Evolutionary conservation across 345 rosid genomes (phyloP), one percentile per base, ranked within the genome.

Genomic region (Conringia planisiliqua): DNA sequence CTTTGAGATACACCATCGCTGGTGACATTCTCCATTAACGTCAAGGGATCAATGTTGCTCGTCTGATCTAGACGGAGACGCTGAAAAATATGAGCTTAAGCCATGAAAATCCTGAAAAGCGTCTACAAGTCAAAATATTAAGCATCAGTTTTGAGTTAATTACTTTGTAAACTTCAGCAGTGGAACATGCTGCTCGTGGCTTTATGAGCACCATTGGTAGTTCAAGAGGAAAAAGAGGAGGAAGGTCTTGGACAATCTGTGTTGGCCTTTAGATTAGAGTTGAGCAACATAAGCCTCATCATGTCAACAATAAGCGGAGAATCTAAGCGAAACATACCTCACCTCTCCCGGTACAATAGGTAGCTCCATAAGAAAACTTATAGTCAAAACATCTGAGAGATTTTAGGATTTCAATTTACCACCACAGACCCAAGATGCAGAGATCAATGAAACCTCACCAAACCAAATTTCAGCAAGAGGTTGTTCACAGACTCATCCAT

Each of bases 81-180:
- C 97, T 95, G 93, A 65, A 51, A 82, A 68, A 7, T 10, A 58
- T 65, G 71, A 73, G 47, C 12, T 44, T 43, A 20, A 57, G 26
- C 70, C 24, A 80, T 47, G 35, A 50, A 33, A 68, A 26, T 39
- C 27, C 17, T 30, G 12, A 50, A 68, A 68, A 42, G 68, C 7
- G 59, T 38, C 18, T 43, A 58, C 10, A 68, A 61, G 8, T 10
- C 22, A 40, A 20, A n/a, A 22, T 39, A 47, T 66, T 13, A 17
- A 44, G 47, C 59, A 56, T 57, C 33, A 57, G 48, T 59, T 51
- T 46, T 50, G 4, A 56, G 33, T 62, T 46, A 44, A 70, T 69
- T 86, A 90, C 97, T 92, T 85, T 90, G 86, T 92, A 95, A 79
- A 95, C 97, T 82, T 89, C 96, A 75, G 88, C 97, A 22, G 99